A percentile compares a stretch with the other conserved stretches of the same genome.
Conservation (phyloP, 129 eudicot species). For the Deinandra increscens region DNA sequence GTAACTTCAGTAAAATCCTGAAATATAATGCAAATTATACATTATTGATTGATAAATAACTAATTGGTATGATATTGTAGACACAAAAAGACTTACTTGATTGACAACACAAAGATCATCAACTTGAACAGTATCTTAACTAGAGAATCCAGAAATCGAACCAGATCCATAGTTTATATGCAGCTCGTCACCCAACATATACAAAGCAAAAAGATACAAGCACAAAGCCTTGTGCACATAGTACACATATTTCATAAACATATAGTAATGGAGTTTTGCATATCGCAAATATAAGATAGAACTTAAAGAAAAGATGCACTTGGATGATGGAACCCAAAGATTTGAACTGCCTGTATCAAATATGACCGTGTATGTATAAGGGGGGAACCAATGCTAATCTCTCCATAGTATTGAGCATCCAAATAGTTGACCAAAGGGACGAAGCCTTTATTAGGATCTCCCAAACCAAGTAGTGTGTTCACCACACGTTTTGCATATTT, state of each 20-base stretch:
- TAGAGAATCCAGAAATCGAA: conserved; percentile 69
- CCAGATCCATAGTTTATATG: conserved; percentile 72
- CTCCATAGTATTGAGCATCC: conserved; percentile 86
- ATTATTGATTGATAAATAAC: neutral
- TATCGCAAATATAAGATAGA: neutral
- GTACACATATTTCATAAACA: neutral
- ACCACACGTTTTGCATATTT: conserved; percentile 18
- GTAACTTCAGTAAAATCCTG: conserved; percentile 80
- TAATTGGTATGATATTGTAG: neutral
- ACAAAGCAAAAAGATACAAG: conserved; percentile 2
- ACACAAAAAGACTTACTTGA: conserved; percentile 50
- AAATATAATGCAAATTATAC: neutral
- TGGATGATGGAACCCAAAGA: conserved; percentile 84
- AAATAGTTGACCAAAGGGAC: conserved; percentile 61
- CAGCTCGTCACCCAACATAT: conserved; percentile 46
- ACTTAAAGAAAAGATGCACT: conserved; percentile 76
- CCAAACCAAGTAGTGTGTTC: conserved; percentile 22
- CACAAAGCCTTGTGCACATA: conserved; percentile 35
- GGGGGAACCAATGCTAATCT: conserved; percentile 79
- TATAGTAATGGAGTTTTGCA: neutral
- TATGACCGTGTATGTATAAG: conserved; percentile 72
- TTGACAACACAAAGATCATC: conserved; percentile 69
- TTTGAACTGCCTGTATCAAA: conserved; percentile 84
- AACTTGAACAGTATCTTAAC: conserved; percentile 76
- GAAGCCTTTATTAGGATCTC: conserved; percentile 32